Evolutionary conservation across 305 asterid genomes (phyloP).

Genomic region (Fraxinus sp.): DNA sequence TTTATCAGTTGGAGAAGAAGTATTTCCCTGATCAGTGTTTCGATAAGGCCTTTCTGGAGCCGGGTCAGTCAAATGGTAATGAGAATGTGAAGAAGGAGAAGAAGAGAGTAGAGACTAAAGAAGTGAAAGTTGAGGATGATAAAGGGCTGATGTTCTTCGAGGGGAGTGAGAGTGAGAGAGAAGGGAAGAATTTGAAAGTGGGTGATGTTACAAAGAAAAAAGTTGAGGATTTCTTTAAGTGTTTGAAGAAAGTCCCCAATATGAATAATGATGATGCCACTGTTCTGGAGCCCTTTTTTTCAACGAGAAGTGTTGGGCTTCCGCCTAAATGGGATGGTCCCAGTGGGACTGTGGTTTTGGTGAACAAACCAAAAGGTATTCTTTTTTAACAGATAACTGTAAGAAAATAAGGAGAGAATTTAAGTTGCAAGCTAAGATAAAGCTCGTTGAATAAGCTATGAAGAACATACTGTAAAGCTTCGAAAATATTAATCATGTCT

Average conservation of each 20-base stretch:
- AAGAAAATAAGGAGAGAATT: neutral
- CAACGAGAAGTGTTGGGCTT: conserved; percentile 74
- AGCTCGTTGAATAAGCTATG: neutral
- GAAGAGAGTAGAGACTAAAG: conserved; percentile 25
- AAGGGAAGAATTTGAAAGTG: conserved; percentile 33
- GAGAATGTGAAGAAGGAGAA: conserved; percentile 34
- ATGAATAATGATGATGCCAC: conserved; percentile 35
- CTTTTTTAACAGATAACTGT: neutral
- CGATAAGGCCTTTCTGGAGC: conserved; percentile 86
- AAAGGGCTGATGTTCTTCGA: conserved; percentile 70
- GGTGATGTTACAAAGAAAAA: conserved; percentile 74
- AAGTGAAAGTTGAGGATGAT: conserved; percentile 27
- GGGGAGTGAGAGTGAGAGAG: conserved; percentile 38
- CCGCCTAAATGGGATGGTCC: conserved; percentile 95
- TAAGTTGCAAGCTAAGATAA: neutral
- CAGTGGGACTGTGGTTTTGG: conserved; percentile 75
- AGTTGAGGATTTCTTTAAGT: conserved; percentile 89
- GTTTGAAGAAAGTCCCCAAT: conserved; percentile 85
- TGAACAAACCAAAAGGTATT: conserved; percentile 92
- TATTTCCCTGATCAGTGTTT: conserved; percentile 86
- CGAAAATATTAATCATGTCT: neutral
- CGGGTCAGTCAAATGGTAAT: conserved; percentile 46
- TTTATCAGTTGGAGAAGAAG: conserved; percentile 95
- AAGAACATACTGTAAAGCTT: neutral
- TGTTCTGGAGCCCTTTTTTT: conserved; percentile 58